Evolutionary conservation across 192 early-diverging fungal genomes (phyloP).

Genomic region (Backusella psychrophila): DNA sequence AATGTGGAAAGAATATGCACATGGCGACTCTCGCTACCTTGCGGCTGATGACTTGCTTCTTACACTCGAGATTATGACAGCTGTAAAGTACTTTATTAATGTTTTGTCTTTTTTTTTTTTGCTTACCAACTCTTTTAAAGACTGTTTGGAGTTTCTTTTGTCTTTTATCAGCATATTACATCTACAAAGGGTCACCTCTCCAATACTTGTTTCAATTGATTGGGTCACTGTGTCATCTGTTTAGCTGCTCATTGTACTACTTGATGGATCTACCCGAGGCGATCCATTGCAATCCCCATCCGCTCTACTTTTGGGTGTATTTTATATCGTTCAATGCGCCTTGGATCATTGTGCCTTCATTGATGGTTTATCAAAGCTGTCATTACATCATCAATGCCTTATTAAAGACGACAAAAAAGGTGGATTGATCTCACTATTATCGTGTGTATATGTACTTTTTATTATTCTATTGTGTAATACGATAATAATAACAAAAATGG

Average conservation of each 20-base stretch:
- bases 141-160: constrained; percentile 60
- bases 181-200: constrained; percentile 50
- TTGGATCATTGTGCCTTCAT: constrained; percentile 65
- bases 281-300: constrained; percentile 63
- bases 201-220: constrained; percentile 58
- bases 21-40: constrained; percentile 88
- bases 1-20: constrained; percentile 91
- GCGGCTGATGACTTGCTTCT: constrained; percentile 77
- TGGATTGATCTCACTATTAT: neutral
- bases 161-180: constrained; percentile 52
- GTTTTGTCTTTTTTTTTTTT: constrained; percentile 10
- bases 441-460: neutral
- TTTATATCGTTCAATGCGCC: constrained; percentile 80
- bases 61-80: constrained; percentile 87
- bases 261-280: constrained; percentile 67
- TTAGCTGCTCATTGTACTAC: constrained; percentile 84
- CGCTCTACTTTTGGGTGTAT: constrained; percentile 89
- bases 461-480: neutral
- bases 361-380: neutral
- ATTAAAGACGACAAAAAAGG: neutral
- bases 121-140: constrained; percentile 35
- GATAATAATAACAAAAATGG: neutral
- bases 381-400: neutral
- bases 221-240: constrained; percentile 70
- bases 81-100: constrained; percentile 63